Evolutionary conservation across 805 yeast species (phyloP).

Genomic region (Cephaloascus albidus): DNA sequence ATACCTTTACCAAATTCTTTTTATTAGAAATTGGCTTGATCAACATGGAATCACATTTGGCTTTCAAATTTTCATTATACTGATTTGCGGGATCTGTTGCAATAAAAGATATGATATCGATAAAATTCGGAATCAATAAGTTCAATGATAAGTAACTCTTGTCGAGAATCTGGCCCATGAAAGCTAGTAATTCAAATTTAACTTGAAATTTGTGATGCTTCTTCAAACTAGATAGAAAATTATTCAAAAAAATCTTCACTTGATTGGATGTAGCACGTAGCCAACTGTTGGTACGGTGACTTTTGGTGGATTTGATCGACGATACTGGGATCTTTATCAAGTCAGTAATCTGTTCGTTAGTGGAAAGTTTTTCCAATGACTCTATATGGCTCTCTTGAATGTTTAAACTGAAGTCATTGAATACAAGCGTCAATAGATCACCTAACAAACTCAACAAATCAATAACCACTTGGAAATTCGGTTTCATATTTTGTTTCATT

Average conservation of each 20-base stretch:
- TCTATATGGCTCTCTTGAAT: neutral
- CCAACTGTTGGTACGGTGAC: conserved; percentile 42
- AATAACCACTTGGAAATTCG: conserved; percentile 26
- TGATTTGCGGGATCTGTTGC: conserved; percentile 7
- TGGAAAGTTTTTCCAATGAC: neutral
- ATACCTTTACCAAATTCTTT: conserved; percentile 3
- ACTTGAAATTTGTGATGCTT: conserved; percentile 21
- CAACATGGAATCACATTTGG: neutral
- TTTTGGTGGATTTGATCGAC: conserved; percentile 1
- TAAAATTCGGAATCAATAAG: conserved; percentile 20
- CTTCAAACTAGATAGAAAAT: conserved; percentile 14
- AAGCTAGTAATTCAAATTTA: conserved; percentile 14
- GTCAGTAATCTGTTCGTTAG: neutral
- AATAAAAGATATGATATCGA: conserved; percentile 21
- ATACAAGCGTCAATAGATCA: conserved; percentile 20
- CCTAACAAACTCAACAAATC: conserved; percentile 18
- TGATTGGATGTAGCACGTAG: conserved; percentile 43
- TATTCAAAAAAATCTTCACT: conserved; percentile 32
- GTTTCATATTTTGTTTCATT: conserved; percentile 15
- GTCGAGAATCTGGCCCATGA: conserved; percentile 18
- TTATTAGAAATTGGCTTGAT: too few species aligned
- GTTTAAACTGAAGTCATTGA: conserved; percentile 29
- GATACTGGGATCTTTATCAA: neutral
- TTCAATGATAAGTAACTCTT: conserved; percentile 24
- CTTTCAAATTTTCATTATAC: too few species aligned